Conservation (phyloP, 768 basidiomycete species). For the Trametes cinnabarina region DNA sequence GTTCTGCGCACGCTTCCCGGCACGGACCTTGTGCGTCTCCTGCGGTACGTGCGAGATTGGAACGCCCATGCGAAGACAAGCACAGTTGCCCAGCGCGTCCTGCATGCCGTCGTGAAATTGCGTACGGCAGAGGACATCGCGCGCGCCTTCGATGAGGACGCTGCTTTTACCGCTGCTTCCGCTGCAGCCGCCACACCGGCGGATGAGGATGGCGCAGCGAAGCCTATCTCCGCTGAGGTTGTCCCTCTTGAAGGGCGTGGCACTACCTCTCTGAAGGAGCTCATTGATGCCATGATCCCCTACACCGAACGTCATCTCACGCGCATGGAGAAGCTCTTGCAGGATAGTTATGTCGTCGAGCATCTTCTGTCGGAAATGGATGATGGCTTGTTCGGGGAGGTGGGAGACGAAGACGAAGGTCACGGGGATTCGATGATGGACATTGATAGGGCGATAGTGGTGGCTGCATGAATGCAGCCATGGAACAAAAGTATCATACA, state of each 20-base stretch:
- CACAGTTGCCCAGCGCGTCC: conserved; percentile 76
- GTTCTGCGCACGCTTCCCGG: conserved; percentile 72
- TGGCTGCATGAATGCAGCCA: conserved; percentile 5
- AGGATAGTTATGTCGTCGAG: conserved; percentile 96
- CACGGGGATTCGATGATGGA: conserved; percentile 8
- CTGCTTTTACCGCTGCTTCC: conserved; percentile 13
- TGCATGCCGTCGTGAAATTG: conserved; percentile 79
- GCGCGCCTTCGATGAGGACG: conserved; percentile 49
- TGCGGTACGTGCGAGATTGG: conserved; percentile 87
- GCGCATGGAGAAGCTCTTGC: conserved; percentile 80
- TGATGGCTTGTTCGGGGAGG: conserved; percentile 59
- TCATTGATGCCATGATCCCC: conserved; percentile 84
- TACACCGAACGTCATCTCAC: conserved; percentile 93
- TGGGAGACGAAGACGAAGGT: conserved; percentile 44
- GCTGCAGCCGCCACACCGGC: conserved; percentile 12
- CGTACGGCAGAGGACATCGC: conserved; percentile 73
- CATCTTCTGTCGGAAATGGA: conserved; percentile 88
- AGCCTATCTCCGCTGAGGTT: conserved; percentile 8
- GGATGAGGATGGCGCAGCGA: conserved; percentile 25
- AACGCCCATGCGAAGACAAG: conserved; percentile 92
- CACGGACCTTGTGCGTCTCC: conserved; percentile 74
- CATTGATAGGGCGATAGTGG: conserved; percentile 12
- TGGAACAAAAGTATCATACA: conserved; percentile 13
- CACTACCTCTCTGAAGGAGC: conserved; percentile 52
- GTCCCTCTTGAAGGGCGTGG: conserved; percentile 20